Conservation (phyloP, 140 eudicot species). For the Bidens hawaiensis region DNA sequence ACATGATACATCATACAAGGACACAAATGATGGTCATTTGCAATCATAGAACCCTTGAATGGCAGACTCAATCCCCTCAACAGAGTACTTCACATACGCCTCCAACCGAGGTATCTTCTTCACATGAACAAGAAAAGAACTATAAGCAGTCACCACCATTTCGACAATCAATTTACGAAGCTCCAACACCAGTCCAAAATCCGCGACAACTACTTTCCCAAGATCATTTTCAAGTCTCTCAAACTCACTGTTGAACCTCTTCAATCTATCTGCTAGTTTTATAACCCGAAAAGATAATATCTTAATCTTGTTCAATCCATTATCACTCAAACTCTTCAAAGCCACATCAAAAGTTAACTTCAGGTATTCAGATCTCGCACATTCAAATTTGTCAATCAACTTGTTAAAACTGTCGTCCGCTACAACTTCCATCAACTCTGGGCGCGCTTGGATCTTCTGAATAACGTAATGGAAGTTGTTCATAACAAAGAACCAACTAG, state of each 20-base stretch:
- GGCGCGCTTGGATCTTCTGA: not conserved
- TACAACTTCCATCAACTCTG: not conserved
- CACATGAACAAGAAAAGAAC: not conserved
- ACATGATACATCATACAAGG: not conserved
- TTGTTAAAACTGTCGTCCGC: not conserved
- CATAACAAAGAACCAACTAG: not conserved
- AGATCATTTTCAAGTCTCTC: constrained; percentile 2
- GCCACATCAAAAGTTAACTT: not conserved
- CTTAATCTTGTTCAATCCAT: not conserved
- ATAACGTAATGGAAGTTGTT: constrained; percentile 5
- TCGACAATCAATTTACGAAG: not conserved
- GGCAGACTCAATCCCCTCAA: constrained; percentile 2
- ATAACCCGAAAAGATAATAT: not conserved
- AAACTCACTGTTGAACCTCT: not conserved
- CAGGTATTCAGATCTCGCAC: not conserved
- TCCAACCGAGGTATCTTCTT: not conserved
- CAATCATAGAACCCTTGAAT: not conserved
- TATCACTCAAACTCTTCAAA: not conserved
- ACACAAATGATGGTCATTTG: not conserved
- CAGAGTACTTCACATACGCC: constrained; percentile 3
- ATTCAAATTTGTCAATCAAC: not conserved
- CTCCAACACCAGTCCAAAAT: not conserved
- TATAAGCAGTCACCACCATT: not conserved
- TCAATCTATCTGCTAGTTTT: not conserved
- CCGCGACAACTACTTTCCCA: not conserved